Evolutionary conservation across 176 grass and related monocot species (phyloP).

Genomic region (Dendrocalamus sinicus): DNA sequence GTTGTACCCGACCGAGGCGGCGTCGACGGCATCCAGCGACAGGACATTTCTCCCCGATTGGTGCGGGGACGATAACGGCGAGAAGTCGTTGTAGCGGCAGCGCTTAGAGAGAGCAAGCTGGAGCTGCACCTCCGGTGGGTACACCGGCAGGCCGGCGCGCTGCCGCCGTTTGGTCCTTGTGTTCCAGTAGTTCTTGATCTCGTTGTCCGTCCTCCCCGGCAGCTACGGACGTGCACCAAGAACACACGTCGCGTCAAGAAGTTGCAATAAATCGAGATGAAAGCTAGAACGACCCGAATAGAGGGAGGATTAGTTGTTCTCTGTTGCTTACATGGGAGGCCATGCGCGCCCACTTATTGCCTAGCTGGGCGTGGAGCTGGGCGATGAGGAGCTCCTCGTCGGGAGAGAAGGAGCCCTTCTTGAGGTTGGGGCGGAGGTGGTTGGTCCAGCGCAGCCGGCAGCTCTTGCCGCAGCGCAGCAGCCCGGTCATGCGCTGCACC

Average conservation of each 20-base stretch:
- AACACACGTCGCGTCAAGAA: not conserved
- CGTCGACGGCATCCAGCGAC: not conserved
- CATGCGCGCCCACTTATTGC: slow-evolving; percentile 85
- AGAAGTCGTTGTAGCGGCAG: slow-evolving; percentile 37
- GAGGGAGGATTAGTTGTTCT: not conserved
- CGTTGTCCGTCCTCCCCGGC: slow-evolving; percentile 95
- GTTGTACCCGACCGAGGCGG: slow-evolving; percentile 1
- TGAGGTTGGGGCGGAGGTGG: slow-evolving; percentile 85
- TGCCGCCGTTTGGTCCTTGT: slow-evolving; percentile 71
- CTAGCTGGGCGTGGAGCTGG: slow-evolving; percentile 65
- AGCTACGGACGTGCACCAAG: slow-evolving; percentile 31
- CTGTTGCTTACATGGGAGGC: slow-evolving; percentile 49
- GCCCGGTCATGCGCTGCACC: slow-evolving; percentile 56
- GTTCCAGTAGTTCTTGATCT: slow-evolving; percentile 99
- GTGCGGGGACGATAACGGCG: slow-evolving; percentile 17
- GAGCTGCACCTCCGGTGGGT: slow-evolving; percentile 67
- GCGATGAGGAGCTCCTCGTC: slow-evolving; percentile 71
- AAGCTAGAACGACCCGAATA: not conserved
- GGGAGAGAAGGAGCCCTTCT: slow-evolving; percentile 74
- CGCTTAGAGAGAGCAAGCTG: slow-evolving; percentile 54
- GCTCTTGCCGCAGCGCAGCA: slow-evolving; percentile 82
- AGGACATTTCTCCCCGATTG: not conserved
- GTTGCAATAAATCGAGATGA: not conserved
- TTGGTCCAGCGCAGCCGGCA: slow-evolving; percentile 86
- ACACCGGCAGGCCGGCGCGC: slow-evolving; percentile 61